A percentile compares a stretch with the other conserved stretches of the same genome.
Conservation (phyloP, 441 rosid species). For the Jatropha multifida region DNA sequence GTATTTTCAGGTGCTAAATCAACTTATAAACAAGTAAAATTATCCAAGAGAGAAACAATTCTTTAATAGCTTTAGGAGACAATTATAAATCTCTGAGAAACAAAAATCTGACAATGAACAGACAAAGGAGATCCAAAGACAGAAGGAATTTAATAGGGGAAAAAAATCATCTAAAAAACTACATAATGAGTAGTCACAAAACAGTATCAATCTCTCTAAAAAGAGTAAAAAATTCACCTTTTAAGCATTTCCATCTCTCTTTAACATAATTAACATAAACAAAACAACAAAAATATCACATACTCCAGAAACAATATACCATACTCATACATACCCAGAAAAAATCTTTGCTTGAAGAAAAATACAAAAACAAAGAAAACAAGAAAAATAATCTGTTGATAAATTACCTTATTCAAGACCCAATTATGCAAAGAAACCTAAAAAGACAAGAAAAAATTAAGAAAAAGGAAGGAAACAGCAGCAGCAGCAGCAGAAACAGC, state of each 20-base stretch:
- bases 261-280: slow-evolving; percentile 20
- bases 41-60: slow-evolving; percentile 25
- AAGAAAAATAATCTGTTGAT: slow-evolving; percentile 9
- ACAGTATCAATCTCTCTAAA: neutral
- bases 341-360: slow-evolving; percentile 3
- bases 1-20: slow-evolving; percentile 6
- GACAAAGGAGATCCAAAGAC: slow-evolving; percentile 26
- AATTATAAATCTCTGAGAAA: slow-evolving; percentile 14
- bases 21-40: slow-evolving; percentile 16
- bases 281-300: slow-evolving; percentile 26
- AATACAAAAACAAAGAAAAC: neutral
- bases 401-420: slow-evolving; percentile 34
- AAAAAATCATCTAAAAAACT: slow-evolving; percentile 15
- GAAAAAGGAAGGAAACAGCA: slow-evolving; percentile 19
- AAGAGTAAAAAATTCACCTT: slow-evolving; percentile 18
- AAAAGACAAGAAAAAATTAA: slow-evolving; percentile 10
- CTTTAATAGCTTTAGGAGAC: slow-evolving; percentile 4
- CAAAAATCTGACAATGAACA: slow-evolving; percentile 34
- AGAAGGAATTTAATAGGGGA: slow-evolving; percentile 20
- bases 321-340: slow-evolving; percentile 17
- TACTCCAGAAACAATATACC: slow-evolving; percentile 5
- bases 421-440: slow-evolving; percentile 22
- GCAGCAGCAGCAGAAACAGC: slow-evolving; percentile 25
- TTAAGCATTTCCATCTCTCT: slow-evolving; percentile 9
- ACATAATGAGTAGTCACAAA: neutral